These are phyloP conservation scores for Monilinia laxa DNA, from an alignment of 2,329 filamentous ascomycete species.

Conservation along the genomic window DNA sequence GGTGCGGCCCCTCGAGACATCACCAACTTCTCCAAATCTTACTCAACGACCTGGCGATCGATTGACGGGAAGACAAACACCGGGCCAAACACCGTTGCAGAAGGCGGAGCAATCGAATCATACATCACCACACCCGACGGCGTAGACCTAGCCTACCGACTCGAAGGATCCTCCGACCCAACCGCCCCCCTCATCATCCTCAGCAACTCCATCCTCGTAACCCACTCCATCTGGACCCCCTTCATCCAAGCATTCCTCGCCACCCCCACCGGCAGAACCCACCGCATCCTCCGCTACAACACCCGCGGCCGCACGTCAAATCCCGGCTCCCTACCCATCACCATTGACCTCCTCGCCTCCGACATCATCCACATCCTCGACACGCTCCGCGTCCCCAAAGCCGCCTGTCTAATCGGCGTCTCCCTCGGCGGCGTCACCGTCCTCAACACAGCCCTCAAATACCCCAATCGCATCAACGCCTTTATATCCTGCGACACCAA, in stretches of 20 bases:
- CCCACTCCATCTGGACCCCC: constrained; percentile 77
- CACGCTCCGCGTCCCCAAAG: constrained; percentile 65
- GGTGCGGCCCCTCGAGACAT: constrained; percentile 72
- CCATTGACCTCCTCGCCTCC: constrained; percentile 58
- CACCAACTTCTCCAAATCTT: constrained; percentile 26
- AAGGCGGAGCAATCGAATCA: constrained; percentile 60
- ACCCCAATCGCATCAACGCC: constrained; percentile 56
- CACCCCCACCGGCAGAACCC: constrained; percentile 42
- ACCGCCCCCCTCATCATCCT: constrained; percentile 72
- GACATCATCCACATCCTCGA: constrained; percentile 68
- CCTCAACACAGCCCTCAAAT: constrained; percentile 67
- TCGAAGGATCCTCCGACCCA: constrained; percentile 69
- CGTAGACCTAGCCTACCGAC: constrained; percentile 67
- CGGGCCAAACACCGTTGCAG: constrained; percentile 42
- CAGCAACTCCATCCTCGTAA: constrained; percentile 77
- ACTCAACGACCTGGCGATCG: constrained; percentile 41
- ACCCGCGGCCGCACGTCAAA: constrained; percentile 56
- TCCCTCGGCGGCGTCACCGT: constrained; percentile 79
- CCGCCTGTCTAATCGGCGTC: constrained; percentile 70
- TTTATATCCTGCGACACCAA: constrained; percentile 82
- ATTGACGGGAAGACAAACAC: constrained; percentile 49
- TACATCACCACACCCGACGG: constrained; percentile 68
- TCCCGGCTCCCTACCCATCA: constrained; percentile 32
- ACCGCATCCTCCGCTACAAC: constrained; percentile 76
- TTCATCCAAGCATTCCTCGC: constrained; percentile 51